Evolutionary conservation across 2,329 filamentous ascomycete genomes (phyloP), one percentile per base, ranked within the genome.

Genomic region (Aaosphaeria pasadenensis): DNA sequence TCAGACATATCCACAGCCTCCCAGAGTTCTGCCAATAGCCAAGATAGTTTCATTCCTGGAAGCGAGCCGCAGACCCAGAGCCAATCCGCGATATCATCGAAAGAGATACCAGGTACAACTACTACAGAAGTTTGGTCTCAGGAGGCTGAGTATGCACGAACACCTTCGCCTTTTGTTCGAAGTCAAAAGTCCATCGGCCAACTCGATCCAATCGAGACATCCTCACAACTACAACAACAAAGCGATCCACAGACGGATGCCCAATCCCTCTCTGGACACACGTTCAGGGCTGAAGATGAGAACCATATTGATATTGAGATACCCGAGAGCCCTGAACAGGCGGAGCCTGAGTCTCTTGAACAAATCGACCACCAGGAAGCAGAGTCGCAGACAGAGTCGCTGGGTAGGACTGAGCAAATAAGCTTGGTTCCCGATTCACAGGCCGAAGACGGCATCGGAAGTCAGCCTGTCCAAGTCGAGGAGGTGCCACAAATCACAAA

Each of bases 241-340:
- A 36, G 13, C 9, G 33, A 11, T 36, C 33, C 33, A 13, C 17
- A 24, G 17, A 24, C 17, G 17, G 17, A 24, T 24, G 17, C 17
- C 2, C 17, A 24, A 24, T 24, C 17, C 17, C 17, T 24, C 17
- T 24, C 17, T 24, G 17, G 17, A 24, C 17, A 24, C 17, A 24
- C 17, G 17, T 24, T 24, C 17, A 24, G 17, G 17, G 4, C 33
- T n/a, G 33, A 36, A n/a, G 33, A 36, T 2, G 7, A 9, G 7
- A 9, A 40, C 9, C 9, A 40, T 7, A 40, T 13, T 3, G 24
- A 17, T 40, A 40, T 45, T 7, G 43, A 45, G 13, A 45, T 45
- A 28, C 43, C 43, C 29, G 43, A 45, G 30, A 45, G 33, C 35
- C 43, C 43, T 11, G 11, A 7, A 11, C 43, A 45, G 29, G n/a